Base-by-base conservation (phyloP, 805 yeast genomes). In the Nakazawaea peltata region DNA sequence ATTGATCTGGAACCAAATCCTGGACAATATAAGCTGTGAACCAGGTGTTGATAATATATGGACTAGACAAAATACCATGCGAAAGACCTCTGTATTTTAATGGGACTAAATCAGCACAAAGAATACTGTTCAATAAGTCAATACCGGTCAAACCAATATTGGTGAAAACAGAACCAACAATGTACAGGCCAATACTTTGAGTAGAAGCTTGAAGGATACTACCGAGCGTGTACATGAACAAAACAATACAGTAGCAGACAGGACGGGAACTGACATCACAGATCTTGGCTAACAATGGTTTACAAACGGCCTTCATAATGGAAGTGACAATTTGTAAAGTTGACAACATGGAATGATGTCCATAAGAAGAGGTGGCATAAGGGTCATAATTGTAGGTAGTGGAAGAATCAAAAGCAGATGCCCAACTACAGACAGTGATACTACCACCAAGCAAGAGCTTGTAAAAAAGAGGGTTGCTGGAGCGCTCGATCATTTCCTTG, bases 21-120 rank as follows among this genome's bases (percentile, higher is more conserved):
- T 46, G 43, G 8, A 49, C 63, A 40, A 63, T 61, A n/a, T n/a
- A n/a, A n/a, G n/a, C n/a, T n/a, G n/a, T n/a, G 38, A 81, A 67
- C 92, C 92, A 83, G 12, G 90, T 77, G 56, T 79, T 82, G 56
- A 83, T 76, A 47, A 82, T 72, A 47, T 69, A 78, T 2, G 90
- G 90, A 47, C 75, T 63, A 4, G 85, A 74, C 17, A 88, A 85
- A 25, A 77, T 59, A 44, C 77, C 74, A 24, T 81, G 72, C 45
- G 66, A 70, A 30, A 73, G 63, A 45, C 81, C 65, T 62, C 92
- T 74, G 81, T 86, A 78, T 51, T 73, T 78, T 48, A 81, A 63
- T 41, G 69, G 64, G 6, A 88, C 77, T 48, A 74, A 65, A 54
- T 82, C 94, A 2, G 84, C 77, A 40, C 75, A 52, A 28, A 81